Evolutionary conservation across 2,329 filamentous ascomycete species (phyloP).

Genomic region (Cladosporium sp.): DNA sequence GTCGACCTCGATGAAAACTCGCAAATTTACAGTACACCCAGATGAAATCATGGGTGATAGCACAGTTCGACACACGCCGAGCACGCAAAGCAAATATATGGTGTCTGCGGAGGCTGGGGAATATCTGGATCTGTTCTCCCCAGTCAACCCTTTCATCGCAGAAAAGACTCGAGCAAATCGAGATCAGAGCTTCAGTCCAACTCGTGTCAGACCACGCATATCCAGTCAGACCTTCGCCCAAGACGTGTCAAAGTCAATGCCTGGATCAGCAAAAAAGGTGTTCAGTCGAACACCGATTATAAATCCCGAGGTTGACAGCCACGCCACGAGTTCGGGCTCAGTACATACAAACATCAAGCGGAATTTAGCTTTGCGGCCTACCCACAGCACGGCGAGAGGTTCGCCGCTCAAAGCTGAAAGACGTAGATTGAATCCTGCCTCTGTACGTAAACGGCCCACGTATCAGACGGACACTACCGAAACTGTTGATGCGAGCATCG

Average conservation of each 20-base stretch:
- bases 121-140: constrained; percentile 41
- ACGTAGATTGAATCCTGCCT: neutral
- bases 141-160: constrained; percentile 30
- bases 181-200: constrained; percentile 23
- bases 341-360: neutral
- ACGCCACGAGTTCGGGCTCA: constrained; percentile 5
- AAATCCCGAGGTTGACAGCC: neutral
- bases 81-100: constrained; percentile 2
- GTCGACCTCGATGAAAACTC: constrained; percentile 9
- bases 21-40: constrained; percentile 33
- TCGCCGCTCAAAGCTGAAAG: constrained; percentile 8
- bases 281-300: neutral
- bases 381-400: neutral
- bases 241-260: neutral
- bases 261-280: neutral
- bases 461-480: neutral
- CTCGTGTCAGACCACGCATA: constrained; percentile 33
- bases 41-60: constrained; percentile 28
- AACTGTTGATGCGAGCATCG: constrained; percentile 8
- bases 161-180: constrained; percentile 5
- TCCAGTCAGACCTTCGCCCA: constrained; percentile 38
- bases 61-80: constrained; percentile 32
- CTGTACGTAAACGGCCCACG: neutral
- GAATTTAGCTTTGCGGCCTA: neutral
- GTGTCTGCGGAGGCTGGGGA: constrained; percentile 17